Base-by-base conservation (phyloP, 176 grass and related monocot species). In the Juncus inflexus region DNA sequence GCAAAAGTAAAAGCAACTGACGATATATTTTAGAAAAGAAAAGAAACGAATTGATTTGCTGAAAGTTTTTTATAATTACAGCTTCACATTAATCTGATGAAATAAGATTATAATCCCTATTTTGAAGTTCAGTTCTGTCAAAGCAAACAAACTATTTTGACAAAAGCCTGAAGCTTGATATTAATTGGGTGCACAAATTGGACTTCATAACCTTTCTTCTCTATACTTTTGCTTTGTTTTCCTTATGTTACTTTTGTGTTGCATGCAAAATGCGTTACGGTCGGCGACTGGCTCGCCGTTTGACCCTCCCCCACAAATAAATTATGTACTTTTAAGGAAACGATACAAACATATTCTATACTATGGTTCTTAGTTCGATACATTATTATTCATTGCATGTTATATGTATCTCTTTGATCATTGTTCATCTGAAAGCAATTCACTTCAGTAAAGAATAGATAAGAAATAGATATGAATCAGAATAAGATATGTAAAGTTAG, bases 221-320 rank as follows among this genome's bases (percentile, higher is more conserved):
- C 19, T 28, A 28, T 28, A 28, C 19, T 28, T 28, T 28, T 12
- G 35, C 10, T 61, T 39, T 12, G 35, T 61, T 61, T 9, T 62
- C 8, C 59, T 62, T 62, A 12, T 52, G 59, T 28, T 28, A 28
- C 58, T 52, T 52, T 6, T 5, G 10, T 12, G 9, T 54, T 67
- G 47, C 65, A 67, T 67, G 65, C 19, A 67, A 67, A 36, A 67
- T 11, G 43, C 64, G 64, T 15, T 53, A 6, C 1, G 5, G 3
- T 38, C 64, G 64, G 42, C 65, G 47, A 14, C 7, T 53, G 0
- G 53, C 11, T 67, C 65, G 65, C 65, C 65, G 49, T n/a, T 36
- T 13, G 12, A 67, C 47, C 65, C 65, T 67, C 65, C 19, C 1
- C 19, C 1, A 37, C 19, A 28, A 28, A 28, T 28, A 28, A 28